Conservation (phyloP, 2,329 filamentous ascomycete genomes). For the Cercospora zeina region DNA sequence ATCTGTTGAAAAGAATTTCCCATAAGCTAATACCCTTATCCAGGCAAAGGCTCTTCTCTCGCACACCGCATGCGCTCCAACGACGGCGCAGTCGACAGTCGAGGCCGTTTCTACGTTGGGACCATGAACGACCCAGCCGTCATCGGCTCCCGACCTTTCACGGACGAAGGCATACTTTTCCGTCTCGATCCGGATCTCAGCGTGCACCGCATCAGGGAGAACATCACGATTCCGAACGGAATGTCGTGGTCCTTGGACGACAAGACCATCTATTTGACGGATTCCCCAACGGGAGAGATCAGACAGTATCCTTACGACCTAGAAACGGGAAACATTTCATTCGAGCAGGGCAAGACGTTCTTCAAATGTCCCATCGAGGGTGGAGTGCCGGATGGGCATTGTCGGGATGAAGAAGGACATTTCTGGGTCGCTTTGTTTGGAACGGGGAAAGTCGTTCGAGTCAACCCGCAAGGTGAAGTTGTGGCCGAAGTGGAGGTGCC, state of each 20-base stretch:
- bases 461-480: constrained; percentile 68
- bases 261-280: constrained; percentile 78
- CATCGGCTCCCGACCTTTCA: constrained; percentile 31
- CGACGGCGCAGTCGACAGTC: constrained; percentile 73
- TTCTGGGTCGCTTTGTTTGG: constrained; percentile 89
- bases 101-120: constrained; percentile 81
- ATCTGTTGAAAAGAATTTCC: no score
- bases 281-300: constrained; percentile 71
- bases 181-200: constrained; percentile 65
- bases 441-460: constrained; percentile 70
- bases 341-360: constrained; percentile 66
- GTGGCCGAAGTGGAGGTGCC: constrained; percentile 74
- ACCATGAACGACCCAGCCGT: constrained; percentile 76
- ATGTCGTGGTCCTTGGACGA: constrained; percentile 75
- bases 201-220: constrained; percentile 58
- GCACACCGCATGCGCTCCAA: constrained; percentile 64
- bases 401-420: constrained; percentile 79
- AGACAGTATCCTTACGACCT: constrained; percentile 72
- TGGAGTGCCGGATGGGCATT: constrained; percentile 75
- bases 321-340: constrained; percentile 62
- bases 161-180: constrained; percentile 62
- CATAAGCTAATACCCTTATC: no score
- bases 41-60: constrained; percentile 19
- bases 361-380: constrained; percentile 68
- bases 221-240: constrained; percentile 78